These are phyloP conservation scores for Aspergillus sp. DNA, from an alignment of 2,329 filamentous ascomycete genomes.

Conservation along the genomic window DNA sequence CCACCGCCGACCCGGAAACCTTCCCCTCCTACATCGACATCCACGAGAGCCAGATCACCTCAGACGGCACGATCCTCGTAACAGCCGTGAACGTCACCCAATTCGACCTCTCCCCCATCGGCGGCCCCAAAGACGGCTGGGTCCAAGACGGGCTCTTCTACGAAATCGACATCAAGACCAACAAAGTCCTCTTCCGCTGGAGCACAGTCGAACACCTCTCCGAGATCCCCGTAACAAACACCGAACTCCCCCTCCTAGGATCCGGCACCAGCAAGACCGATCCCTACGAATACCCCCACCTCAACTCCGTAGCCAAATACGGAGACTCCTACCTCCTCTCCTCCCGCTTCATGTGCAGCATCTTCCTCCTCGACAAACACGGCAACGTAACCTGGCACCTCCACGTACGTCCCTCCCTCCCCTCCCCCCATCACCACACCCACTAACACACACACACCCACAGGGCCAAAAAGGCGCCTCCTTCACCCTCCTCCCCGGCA, in stretches of 20 bases:
- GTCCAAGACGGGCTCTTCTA: constrained; percentile 30
- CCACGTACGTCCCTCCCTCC: too few species aligned
- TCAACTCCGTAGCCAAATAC: too few species aligned
- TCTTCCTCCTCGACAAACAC: too few species aligned
- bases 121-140: constrained; percentile 27
- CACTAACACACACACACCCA: too few species aligned
- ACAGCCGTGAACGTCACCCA: background rate
- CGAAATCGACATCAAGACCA: constrained; percentile 30
- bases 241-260: too few species aligned
- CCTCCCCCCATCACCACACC: too few species aligned
- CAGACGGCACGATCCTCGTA: constrained; percentile 24
- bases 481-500: constrained; percentile 21
- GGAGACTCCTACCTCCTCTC: too few species aligned
- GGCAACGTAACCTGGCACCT: too few species aligned
- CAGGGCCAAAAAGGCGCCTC: constrained; percentile 28
- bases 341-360: too few species aligned
- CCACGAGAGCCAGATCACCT: constrained; percentile 27
- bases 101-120: constrained; percentile 9
- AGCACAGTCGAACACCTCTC: constrained; percentile 26
- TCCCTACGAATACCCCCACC: too few species aligned
- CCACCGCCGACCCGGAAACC: constrained; percentile 10
- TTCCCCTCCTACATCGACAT: constrained; percentile 27
- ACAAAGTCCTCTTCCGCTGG: constrained; percentile 28
- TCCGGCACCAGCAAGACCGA: too few species aligned
- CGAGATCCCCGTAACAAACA: constrained; percentile 9